Evolutionary conservation across 2,329 filamentous ascomycete genomes (phyloP).

Genomic region (Sporothrix euskadiensis): DNA sequence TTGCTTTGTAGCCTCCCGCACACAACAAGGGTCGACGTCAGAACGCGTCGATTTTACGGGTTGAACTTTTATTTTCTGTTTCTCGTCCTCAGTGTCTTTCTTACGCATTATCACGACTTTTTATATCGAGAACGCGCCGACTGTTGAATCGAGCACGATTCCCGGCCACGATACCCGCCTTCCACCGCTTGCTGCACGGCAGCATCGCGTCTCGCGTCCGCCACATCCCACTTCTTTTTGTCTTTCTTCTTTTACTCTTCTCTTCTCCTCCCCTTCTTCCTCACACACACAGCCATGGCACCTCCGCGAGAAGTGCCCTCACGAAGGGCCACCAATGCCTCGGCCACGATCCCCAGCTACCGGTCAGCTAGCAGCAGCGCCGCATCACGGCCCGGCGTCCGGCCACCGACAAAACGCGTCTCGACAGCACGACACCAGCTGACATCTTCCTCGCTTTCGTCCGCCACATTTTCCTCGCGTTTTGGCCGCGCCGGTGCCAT

Average conservation of each 20-base stretch:
- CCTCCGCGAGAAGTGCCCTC: slow-evolving; percentile 31
- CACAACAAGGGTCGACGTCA: slow-evolving; percentile 1
- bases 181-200: background rate
- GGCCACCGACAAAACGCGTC: slow-evolving; percentile 33
- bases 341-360: slow-evolving; percentile 27
- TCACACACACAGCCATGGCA: slow-evolving; percentile 22
- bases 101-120: background rate
- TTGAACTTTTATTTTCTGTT: background rate
- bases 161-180: background rate
- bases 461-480: slow-evolving; percentile 27
- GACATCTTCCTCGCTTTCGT: slow-evolving; percentile 17
- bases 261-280: background rate
- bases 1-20: slow-evolving; percentile 1
- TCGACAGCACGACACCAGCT: slow-evolving; percentile 33
- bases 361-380: slow-evolving; percentile 31
- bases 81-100: background rate
- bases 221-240: background rate
- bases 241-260: no score
- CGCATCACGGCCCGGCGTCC: slow-evolving; percentile 37
- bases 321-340: slow-evolving; percentile 39
- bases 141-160: no score
- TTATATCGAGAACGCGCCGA: background rate
- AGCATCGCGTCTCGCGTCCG: slow-evolving; percentile 4
- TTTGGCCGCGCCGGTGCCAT: slow-evolving; percentile 50
- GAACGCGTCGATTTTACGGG: slow-evolving; percentile 8